Evolutionary conservation across 2,329 filamentous ascomycete genomes (phyloP).

Genomic region (Aschersonia sp.): DNA sequence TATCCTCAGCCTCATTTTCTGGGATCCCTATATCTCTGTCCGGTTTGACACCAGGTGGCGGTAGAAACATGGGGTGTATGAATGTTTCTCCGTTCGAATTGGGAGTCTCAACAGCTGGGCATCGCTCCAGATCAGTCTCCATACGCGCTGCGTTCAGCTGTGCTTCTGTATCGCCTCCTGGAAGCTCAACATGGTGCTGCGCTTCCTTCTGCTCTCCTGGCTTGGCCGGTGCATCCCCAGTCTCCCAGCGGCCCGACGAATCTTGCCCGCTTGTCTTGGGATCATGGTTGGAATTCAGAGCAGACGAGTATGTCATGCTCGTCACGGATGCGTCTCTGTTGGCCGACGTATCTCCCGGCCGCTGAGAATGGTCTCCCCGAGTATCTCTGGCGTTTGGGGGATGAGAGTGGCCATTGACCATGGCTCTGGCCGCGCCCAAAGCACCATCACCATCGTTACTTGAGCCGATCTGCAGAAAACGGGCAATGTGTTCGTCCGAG

Average conservation of each 20-base stretch:
- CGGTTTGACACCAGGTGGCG: slow-evolving; percentile 44
- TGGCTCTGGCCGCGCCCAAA: slow-evolving; percentile 2
- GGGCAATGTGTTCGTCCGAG: slow-evolving; percentile 28
- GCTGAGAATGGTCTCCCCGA: not conserved
- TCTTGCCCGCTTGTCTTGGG: too few relatives aligned
- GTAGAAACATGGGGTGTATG: slow-evolving; percentile 61
- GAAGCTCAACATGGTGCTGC: too few relatives aligned
- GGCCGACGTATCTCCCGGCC: not conserved
- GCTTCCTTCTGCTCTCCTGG: too few relatives aligned
- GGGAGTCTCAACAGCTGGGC: slow-evolving; percentile 4
- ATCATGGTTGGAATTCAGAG: too few relatives aligned
- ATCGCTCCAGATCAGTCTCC: not conserved
- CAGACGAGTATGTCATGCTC: too few relatives aligned
- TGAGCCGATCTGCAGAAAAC: slow-evolving; percentile 17
- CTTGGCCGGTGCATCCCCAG: too few relatives aligned
- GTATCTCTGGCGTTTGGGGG: not conserved
- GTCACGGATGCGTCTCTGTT: too few relatives aligned
- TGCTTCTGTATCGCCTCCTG: slow-evolving; percentile 3
- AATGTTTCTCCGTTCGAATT: slow-evolving; percentile 26
- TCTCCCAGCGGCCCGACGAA: too few relatives aligned
- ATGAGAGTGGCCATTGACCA: slow-evolving; percentile 10
- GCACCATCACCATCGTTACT: slow-evolving; percentile 6
- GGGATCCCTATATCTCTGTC: slow-evolving; percentile 62
- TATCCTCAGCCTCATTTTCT: slow-evolving; percentile 60
- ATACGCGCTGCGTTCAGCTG: slow-evolving; percentile 6